A percentile compares a stretch with the other conserved stretches of the same genome.
Evolutionary conservation across 1,284 basidiomycete species (phyloP).

Genomic region (Moesziomyces aphidis): DNA sequence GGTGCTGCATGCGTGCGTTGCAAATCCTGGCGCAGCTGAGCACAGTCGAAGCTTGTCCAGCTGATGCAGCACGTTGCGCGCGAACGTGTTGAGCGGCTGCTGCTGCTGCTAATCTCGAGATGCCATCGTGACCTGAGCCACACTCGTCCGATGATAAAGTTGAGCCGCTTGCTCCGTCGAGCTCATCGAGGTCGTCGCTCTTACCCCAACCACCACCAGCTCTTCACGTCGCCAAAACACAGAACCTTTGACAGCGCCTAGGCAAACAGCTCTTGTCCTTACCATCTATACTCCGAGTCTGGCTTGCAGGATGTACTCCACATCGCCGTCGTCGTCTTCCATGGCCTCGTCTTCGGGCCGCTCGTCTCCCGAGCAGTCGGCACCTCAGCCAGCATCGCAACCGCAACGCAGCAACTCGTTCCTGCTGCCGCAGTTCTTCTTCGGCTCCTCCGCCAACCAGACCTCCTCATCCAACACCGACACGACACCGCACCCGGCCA

Average conservation of each 20-base stretch:
- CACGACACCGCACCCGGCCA: conserved; percentile 11
- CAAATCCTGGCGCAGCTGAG: not conserved
- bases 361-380: conserved; percentile 35
- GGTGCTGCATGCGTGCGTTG: not conserved
- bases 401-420: conserved; percentile 35
- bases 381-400: conserved; percentile 12
- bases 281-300: too few species aligned
- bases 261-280: not conserved
- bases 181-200: not conserved
- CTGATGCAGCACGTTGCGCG: not conserved
- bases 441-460: conserved; percentile 8
- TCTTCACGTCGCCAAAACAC: too few species aligned
- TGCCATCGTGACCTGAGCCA: conserved; percentile 1
- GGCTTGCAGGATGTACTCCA: conserved; percentile 28
- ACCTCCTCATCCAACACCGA: conserved; percentile 1
- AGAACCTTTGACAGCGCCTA: too few species aligned
- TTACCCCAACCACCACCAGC: not conserved
- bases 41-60: not conserved
- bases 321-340: conserved; percentile 35
- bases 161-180: not conserved
- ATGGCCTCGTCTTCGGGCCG: conserved; percentile 38
- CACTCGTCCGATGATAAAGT: not conserved
- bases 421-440: conserved; percentile 43
- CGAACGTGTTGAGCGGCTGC: not conserved
- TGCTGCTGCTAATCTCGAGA: not conserved